Evolutionary conservation across 2,329 filamentous ascomycete genomes (phyloP).

Genomic region (Claviceps monticola): DNA sequence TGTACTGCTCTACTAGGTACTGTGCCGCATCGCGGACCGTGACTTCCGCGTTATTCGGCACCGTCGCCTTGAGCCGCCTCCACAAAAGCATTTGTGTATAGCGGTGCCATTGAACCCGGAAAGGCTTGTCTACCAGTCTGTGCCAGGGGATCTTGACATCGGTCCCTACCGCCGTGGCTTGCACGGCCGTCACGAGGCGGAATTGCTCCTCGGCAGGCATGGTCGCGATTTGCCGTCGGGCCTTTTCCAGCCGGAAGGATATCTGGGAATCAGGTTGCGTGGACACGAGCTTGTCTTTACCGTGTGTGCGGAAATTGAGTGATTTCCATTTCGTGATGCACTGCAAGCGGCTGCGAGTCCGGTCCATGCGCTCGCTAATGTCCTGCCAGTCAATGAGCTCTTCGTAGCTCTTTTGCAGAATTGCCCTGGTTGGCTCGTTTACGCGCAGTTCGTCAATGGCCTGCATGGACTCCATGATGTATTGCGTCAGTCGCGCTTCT

Average conservation of each 20-base stretch:
- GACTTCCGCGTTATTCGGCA: slow-evolving; percentile 18
- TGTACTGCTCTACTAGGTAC: slow-evolving; percentile 21
- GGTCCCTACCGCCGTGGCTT: slow-evolving; percentile 22
- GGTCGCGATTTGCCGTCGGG: slow-evolving; percentile 25
- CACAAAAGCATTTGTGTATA: slow-evolving; percentile 25
- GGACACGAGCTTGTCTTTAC: slow-evolving; percentile 20
- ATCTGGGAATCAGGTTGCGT: slow-evolving; percentile 18
- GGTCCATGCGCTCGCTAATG: slow-evolving; percentile 48
- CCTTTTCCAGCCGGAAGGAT: slow-evolving; percentile 29
- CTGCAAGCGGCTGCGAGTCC: slow-evolving; percentile 50
- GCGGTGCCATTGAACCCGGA: slow-evolving; percentile 25
- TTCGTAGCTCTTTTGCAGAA: slow-evolving; percentile 30
- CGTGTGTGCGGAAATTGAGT: slow-evolving; percentile 22
- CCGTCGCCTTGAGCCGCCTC: slow-evolving; percentile 22
- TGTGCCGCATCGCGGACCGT: slow-evolving; percentile 22
- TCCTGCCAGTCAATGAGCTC: slow-evolving; percentile 49
- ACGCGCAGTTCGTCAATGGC: slow-evolving; percentile 28
- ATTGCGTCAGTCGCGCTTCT: slow-evolving; percentile 35
- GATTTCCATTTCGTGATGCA: slow-evolving; percentile 54
- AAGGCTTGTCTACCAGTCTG: slow-evolving; percentile 26
- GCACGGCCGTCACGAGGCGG: slow-evolving; percentile 28
- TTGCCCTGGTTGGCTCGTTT: slow-evolving; percentile 17
- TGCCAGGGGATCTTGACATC: slow-evolving; percentile 39
- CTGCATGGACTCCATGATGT: slow-evolving; percentile 39
- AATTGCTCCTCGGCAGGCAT: slow-evolving; percentile 33